Percentiles rank a stretch among this genome's conserved stretches.
Evolutionary conservation across 331 rosid genomes (phyloP).

Genomic region (Arachis monticola): DNA sequence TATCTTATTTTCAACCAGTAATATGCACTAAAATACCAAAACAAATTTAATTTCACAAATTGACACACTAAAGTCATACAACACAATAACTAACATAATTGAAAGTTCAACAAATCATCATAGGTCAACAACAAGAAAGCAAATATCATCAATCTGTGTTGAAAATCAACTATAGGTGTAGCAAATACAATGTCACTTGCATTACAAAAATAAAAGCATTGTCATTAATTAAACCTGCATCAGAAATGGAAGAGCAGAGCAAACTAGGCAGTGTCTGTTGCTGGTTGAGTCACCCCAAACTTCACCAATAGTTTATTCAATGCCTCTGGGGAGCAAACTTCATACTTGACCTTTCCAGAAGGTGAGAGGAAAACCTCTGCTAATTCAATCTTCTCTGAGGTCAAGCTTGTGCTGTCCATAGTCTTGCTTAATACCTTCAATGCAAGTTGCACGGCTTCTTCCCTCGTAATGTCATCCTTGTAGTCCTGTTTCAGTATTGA

Average conservation of each 20-base stretch:
- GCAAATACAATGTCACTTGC: slow-evolving; percentile 29
- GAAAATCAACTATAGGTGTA: neutral
- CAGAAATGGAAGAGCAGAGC: slow-evolving; percentile 9
- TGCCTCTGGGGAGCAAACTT: slow-evolving; percentile 67
- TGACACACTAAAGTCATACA: no score
- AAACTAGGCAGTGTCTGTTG: slow-evolving; percentile 66
- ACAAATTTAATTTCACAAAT: no score
- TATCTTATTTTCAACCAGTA: no score
- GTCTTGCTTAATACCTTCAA: slow-evolving; percentile 80
- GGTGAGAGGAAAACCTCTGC: slow-evolving; percentile 73
- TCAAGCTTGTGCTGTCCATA: slow-evolving; percentile 82
- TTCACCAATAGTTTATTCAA: slow-evolving; percentile 65
- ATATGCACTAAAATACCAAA: no score
- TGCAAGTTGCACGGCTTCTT: slow-evolving; percentile 80
- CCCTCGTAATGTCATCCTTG: slow-evolving; percentile 76
- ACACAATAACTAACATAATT: no score
- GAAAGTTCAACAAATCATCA: no score
- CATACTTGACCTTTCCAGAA: slow-evolving; percentile 75
- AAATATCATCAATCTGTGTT: neutral
- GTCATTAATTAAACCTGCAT: slow-evolving; percentile 22
- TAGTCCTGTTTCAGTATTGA: slow-evolving; percentile 84
- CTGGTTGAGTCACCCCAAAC: slow-evolving; percentile 75
- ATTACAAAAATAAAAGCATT: slow-evolving; percentile 26
- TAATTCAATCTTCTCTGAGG: slow-evolving; percentile 74
- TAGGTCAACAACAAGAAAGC: neutral